phyloP scores from a whole-genome alignment of 768 basidiomycete species.

The Boletus sp. region DNA sequence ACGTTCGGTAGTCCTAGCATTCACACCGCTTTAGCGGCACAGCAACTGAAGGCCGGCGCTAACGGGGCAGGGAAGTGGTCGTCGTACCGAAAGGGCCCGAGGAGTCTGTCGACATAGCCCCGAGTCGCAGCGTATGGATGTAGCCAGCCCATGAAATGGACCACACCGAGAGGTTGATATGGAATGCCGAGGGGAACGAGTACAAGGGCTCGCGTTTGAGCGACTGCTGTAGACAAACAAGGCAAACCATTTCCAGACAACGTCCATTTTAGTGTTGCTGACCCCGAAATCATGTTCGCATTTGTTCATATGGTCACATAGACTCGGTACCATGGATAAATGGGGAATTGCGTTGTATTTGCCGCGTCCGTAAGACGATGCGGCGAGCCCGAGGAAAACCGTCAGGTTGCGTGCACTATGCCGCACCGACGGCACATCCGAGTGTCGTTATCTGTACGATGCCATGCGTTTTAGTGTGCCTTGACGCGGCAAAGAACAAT shows the following conservation, averaged over 20 bases:
- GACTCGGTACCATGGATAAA: not conserved
- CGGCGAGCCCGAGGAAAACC: not conserved
- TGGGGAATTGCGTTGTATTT: not conserved
- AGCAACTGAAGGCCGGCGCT: conserved; percentile 12
- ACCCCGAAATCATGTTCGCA: not conserved
- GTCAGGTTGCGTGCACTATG: not conserved
- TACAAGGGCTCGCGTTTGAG: not conserved
- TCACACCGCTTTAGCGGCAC: conserved; percentile 25
- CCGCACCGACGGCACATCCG: not conserved
- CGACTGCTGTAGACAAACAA: conserved; percentile 18
- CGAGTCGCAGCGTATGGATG: not conserved
- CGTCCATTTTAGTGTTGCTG: conserved; percentile 3
- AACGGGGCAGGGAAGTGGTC: not conserved
- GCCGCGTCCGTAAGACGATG: not conserved
- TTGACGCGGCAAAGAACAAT: conserved; percentile 2
- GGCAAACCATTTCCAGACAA: conserved; percentile 22
- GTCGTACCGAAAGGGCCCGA: not conserved
- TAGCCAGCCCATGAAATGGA: not conserved
- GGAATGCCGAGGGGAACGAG: not conserved
- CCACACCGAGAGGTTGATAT: not conserved
- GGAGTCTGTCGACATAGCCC: conserved; percentile 2
- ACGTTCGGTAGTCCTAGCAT: conserved; percentile 15
- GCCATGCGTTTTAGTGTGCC: not conserved
- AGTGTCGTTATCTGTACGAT: not conserved
- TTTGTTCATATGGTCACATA: conserved; percentile 10